Evolutionary conservation across 306 rosid genomes (phyloP).

Genomic region (Lablab purpureus): DNA sequence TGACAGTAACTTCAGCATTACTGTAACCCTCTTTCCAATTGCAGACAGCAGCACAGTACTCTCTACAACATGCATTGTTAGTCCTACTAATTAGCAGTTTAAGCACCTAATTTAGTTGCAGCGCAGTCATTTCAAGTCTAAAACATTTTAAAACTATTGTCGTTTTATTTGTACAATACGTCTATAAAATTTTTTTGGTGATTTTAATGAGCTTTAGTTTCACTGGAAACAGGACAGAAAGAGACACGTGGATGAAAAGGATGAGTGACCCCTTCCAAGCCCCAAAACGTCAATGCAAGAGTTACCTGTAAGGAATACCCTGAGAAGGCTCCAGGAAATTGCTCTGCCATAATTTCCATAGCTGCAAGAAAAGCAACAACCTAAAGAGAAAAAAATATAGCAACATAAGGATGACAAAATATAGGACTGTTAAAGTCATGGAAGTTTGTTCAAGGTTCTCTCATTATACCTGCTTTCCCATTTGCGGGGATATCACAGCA

Average conservation of each 20-base stretch:
- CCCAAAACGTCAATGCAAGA: constrained; percentile 32
- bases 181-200: not conserved
- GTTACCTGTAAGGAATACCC: constrained; percentile 89
- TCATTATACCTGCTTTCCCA: constrained; percentile 85
- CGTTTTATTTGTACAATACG: not conserved
- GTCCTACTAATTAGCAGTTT: constrained; percentile 15
- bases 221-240: not conserved
- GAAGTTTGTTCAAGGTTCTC: constrained; percentile 23
- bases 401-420: constrained; percentile 45
- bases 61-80: constrained; percentile 3
- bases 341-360: constrained; percentile 95
- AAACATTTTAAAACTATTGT: not conserved
- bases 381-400: constrained; percentile 50
- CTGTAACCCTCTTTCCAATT: constrained; percentile 25
- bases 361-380: constrained; percentile 97
- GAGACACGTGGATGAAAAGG: not conserved
- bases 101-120: constrained; percentile 10
- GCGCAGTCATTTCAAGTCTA: not conserved
- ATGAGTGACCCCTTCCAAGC: not conserved
- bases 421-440: constrained; percentile 1
- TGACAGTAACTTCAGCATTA: not conserved
- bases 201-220: not conserved
- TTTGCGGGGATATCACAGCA: constrained; percentile 95
- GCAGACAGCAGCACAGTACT: not conserved
- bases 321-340: constrained; percentile 94